A percentile compares a stretch with the other conserved stretches of the same genome.
These are phyloP conservation scores for Penium margaritaceum DNA, from an alignment of 139 green algal genomes.

Conservation along the genomic window DNA sequence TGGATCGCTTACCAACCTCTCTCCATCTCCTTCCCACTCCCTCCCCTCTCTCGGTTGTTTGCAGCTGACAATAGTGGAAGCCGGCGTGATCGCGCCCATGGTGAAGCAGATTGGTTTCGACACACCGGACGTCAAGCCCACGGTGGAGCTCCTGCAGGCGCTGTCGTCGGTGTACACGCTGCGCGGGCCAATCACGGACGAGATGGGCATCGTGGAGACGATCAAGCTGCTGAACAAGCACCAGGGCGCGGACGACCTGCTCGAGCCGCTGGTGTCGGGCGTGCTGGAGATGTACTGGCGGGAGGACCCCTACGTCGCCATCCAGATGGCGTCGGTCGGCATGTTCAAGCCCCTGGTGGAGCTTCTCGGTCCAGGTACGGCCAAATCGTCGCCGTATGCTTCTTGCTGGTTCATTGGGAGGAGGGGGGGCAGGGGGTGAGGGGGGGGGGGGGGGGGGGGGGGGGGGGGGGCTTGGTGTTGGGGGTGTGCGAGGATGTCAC, in stretches of 20 bases:
- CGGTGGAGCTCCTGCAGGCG: not conserved
- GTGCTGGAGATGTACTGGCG: constrained; percentile 26
- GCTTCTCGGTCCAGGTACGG: constrained; percentile 9
- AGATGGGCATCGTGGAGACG: constrained; percentile 14
- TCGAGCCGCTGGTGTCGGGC: constrained; percentile 5
- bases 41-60: not conserved
- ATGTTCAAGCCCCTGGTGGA: constrained; percentile 22
- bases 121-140: not conserved
- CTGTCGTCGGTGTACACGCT: not conserved
- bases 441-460: too few species aligned
- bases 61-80: constrained; percentile 3
- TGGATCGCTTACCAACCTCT: too few species aligned
- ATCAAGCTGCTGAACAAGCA: constrained; percentile 29
- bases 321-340: constrained; percentile 18
- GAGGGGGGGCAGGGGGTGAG: too few species aligned
- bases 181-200: constrained; percentile 9
- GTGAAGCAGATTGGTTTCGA: constrained; percentile 8
- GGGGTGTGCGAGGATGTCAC: too few species aligned
- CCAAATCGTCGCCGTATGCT: too few species aligned
- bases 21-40: not conserved
- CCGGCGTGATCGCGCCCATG: not conserved
- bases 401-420: not conserved
- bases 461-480: too few species aligned
- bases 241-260: not conserved
- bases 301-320: constrained; percentile 20